Evolutionary conservation across 768 basidiomycete genomes (phyloP), one percentile per base, ranked within the genome.

Genomic region (Pholiota conissans): DNA sequence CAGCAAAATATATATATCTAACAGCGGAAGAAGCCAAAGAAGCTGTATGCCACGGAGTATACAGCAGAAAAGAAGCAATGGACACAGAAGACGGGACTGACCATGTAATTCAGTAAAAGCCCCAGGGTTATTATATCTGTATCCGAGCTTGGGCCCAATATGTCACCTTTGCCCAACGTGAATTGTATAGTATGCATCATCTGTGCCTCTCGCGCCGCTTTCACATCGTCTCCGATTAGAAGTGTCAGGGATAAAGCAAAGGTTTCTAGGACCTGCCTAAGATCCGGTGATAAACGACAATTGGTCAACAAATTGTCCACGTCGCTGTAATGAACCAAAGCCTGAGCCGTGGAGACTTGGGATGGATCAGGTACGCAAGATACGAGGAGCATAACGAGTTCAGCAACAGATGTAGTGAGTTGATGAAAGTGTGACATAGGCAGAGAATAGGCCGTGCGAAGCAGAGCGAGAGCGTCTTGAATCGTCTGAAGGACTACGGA

Each of bases 201-300:
- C 57, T 90, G 87, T 14, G 86, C 83, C 70, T 91, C 88, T 56
- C 83, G 76, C n/a, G 84, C 80, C 47, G 77, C 80, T 67, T 87
- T 89, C 24, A 81, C 83, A 56, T 90, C 89, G 62, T 90, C 88
- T 35, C 85, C 86, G 29, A 89, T 76, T 28, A 85, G 63, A 58
- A 87, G 74, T 55, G 82, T 82, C 42, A 91, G 69, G 4, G 84
- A 82, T 34, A 89, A 65, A 3, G 77, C 75, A 62, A 87, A 86
- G 10, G 74, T 74, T 60, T 90, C 87, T 24, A 91, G 67, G 28
- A 80, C 79, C 57, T 82, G 82, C 57, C 84, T 77, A 48, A 84
- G 74, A 40, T 78, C 76, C 9, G 74, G 69, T n/a, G 78, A 69
- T 52, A 90, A 74, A n/a, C 76, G 78, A 58, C 79, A 72, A 28